Evolutionary conservation across 345 rosid species (phyloP).

Genomic region (Kernera saxatilis): DNA sequence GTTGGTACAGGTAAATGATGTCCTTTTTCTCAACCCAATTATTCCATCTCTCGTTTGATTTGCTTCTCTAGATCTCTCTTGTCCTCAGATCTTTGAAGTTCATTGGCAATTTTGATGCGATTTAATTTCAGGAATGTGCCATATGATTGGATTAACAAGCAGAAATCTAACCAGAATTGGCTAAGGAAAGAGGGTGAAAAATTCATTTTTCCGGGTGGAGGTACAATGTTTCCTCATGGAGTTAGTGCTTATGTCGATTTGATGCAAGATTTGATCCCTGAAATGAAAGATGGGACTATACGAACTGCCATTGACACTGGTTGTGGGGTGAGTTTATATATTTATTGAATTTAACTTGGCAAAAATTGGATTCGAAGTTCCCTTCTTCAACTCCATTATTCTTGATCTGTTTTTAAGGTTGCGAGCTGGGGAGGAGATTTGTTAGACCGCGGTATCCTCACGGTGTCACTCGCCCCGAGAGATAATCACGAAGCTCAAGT

Average conservation of each 20-base stretch:
- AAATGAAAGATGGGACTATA: conserved; percentile 82
- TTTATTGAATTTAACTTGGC: neutral
- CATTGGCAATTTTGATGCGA: neutral
- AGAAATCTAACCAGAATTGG: conserved; percentile 98
- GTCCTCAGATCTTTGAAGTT: neutral
- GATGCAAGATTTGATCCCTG: conserved; percentile 95
- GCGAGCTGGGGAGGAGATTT: conserved; percentile 99
- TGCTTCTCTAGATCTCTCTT: neutral
- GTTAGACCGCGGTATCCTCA: conserved; percentile 79
- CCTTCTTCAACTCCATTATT: neutral
- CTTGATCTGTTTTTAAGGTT: conserved; percentile 47
- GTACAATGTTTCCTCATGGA: conserved; percentile 97
- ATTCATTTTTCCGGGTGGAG: conserved; percentile 94
- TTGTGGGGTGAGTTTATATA: conserved; percentile 67
- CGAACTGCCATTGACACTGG: conserved; percentile 97
- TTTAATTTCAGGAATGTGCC: conserved; percentile 82
- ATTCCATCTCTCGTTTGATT: neutral
- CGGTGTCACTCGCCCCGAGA: conserved; percentile 95
- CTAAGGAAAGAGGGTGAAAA: conserved; percentile 86
- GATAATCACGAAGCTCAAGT: conserved; percentile 99
- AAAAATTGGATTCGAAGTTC: neutral
- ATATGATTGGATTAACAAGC: conserved; percentile 93
- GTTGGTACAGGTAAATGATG: conserved; percentile 88
- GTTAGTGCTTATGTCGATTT: conserved; percentile 90
- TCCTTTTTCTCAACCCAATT: neutral